A percentile compares a stretch with the other conserved stretches of the same genome.
Evolutionary conservation across 768 basidiomycete genomes (phyloP).

Genomic region (Pisolithus orientalis): DNA sequence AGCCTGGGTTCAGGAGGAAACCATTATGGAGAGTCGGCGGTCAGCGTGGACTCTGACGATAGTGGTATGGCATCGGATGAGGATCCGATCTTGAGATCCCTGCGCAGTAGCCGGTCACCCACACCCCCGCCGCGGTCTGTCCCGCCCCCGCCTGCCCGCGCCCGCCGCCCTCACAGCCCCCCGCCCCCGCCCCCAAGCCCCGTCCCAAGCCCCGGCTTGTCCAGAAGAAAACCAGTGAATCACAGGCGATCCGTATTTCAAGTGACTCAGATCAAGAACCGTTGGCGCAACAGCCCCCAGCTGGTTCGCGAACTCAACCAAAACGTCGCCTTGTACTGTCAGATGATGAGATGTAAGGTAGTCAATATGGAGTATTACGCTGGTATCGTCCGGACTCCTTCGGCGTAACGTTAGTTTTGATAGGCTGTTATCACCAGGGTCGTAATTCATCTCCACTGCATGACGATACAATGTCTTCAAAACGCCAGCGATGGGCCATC

Average conservation of each 20-base stretch:
- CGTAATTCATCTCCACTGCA: not conserved
- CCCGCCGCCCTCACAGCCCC: too few species aligned
- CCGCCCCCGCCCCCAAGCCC: conserved; percentile 11
- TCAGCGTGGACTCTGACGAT: conserved; percentile 15
- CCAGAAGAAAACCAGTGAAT: conserved; percentile 22
- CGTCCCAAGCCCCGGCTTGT: conserved; percentile 37
- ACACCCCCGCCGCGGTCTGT: conserved; percentile 11
- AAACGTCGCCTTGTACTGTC: conserved; percentile 31
- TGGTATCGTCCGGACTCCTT: not conserved
- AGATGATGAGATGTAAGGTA: conserved; percentile 29
- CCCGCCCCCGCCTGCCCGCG: conserved; percentile 8
- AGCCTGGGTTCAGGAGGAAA: not conserved
- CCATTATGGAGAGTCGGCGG: conserved; percentile 10
- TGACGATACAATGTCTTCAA: not conserved
- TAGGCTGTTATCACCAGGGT: not conserved
- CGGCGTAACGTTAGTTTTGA: not conserved
- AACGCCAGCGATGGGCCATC: not conserved
- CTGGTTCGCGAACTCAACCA: conserved; percentile 12
- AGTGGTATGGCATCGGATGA: conserved; percentile 13
- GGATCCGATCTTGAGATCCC: conserved; percentile 15
- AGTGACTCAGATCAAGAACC: conserved; percentile 15
- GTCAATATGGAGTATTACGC: not conserved
- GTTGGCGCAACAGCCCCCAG: conserved; percentile 1
- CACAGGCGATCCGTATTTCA: conserved; percentile 14
- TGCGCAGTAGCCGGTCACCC: conserved; percentile 23